These are phyloP conservation scores for Dalbergia cochinchinensis DNA, from an alignment of 306 rosid genomes.

Conservation along the genomic window DNA sequence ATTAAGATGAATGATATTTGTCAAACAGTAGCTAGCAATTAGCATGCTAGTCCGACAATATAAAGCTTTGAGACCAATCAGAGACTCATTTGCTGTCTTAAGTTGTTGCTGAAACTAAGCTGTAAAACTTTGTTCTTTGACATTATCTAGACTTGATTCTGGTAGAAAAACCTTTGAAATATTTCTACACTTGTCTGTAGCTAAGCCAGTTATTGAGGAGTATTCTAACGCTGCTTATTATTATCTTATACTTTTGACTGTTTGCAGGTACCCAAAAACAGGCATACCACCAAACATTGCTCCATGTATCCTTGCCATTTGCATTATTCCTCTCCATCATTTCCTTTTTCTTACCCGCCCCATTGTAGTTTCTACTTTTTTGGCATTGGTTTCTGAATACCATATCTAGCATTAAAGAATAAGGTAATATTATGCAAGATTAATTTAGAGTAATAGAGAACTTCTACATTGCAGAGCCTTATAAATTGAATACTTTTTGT, in stretches of 20 bases:
- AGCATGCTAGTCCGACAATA: not conserved
- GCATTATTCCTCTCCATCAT: not conserved
- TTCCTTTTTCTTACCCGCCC: conserved; percentile 15
- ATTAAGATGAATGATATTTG: not conserved
- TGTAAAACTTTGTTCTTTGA: not conserved
- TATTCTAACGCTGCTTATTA: conserved; percentile 16
- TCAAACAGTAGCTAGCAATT: not conserved
- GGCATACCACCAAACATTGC: conserved; percentile 87
- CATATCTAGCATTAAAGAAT: conserved; percentile 24
- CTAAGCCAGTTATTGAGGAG: conserved; percentile 15
- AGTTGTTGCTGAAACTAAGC: not conserved
- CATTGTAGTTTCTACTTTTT: conserved; percentile 21
- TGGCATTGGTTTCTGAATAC: conserved; percentile 23
- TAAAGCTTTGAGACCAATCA: not conserved
- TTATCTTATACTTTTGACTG: conserved; percentile 10
- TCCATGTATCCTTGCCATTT: conserved; percentile 84
- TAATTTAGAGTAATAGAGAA: conserved; percentile 27
- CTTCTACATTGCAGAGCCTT: not conserved
- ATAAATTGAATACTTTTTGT: conserved; percentile 21
- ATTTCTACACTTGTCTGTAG: conserved; percentile 6
- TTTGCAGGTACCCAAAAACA: conserved; percentile 79
- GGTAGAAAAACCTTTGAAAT: not conserved
- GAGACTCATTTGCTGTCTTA: not conserved
- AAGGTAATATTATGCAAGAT: conserved; percentile 10
- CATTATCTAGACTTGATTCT: conserved; percentile 9